These are phyloP conservation scores for Myxozyma melibiosi DNA, from an alignment of 805 yeast genomes.

Conservation along the genomic window DNA sequence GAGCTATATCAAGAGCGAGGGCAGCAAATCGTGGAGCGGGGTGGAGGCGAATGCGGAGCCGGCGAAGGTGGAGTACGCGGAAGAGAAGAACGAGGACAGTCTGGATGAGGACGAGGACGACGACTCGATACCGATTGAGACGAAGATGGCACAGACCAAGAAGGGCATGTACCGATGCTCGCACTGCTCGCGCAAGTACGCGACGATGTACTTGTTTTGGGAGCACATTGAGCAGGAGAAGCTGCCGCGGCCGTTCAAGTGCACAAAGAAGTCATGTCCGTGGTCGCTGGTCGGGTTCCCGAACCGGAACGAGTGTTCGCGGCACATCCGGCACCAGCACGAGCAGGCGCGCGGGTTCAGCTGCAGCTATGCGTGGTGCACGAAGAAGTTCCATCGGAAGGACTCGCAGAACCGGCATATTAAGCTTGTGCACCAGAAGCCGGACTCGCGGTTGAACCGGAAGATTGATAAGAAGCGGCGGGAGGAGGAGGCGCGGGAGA, in stretches of 20 bases:
- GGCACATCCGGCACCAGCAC: slow-evolving; percentile 43
- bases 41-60: background rate
- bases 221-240: slow-evolving; percentile 44
- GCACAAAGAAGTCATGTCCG: slow-evolving; percentile 45
- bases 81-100: too few relatives aligned
- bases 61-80: too few relatives aligned
- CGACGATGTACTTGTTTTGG: slow-evolving; percentile 39
- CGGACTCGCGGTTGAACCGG: slow-evolving; percentile 43
- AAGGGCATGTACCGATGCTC: slow-evolving; percentile 46
- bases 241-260: slow-evolving; percentile 43
- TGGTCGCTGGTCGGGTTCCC: slow-evolving; percentile 49
- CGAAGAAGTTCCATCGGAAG: slow-evolving; percentile 37
- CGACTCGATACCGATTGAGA: background rate
- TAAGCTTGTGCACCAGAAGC: slow-evolving; percentile 46
- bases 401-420: slow-evolving; percentile 46
- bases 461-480: slow-evolving; percentile 41
- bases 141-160: slow-evolving; percentile 37
- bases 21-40: background rate
- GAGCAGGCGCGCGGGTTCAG: slow-evolving; percentile 21
- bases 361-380: slow-evolving; percentile 33
- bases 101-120: background rate
- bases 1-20: background rate
- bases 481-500: slow-evolving; percentile 19
- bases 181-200: slow-evolving; percentile 45
- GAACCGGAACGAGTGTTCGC: slow-evolving; percentile 43